Evolutionary conservation across 164 flowering plant genomes (phyloP).

Genomic region (Nymphaea thermarum): DNA sequence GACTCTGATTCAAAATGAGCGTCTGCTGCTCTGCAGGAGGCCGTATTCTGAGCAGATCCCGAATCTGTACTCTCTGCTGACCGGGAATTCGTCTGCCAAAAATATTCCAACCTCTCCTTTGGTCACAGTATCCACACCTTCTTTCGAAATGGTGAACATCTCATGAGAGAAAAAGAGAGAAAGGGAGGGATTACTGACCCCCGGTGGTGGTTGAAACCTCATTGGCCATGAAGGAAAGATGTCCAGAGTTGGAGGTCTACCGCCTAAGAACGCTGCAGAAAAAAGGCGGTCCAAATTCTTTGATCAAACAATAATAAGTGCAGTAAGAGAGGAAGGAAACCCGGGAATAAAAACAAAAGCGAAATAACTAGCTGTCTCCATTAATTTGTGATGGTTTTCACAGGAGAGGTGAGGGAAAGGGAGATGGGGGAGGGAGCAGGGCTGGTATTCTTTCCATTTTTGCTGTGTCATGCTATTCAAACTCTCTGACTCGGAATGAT

Average conservation of each 20-base stretch:
- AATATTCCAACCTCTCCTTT: background rate
- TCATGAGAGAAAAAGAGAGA: background rate
- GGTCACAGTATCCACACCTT: background rate
- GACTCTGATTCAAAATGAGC: conserved; percentile 53
- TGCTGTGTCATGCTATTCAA: conserved; percentile 57
- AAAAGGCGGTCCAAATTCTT: conserved; percentile 10
- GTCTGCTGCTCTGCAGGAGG: conserved; percentile 27
- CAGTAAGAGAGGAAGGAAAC: background rate
- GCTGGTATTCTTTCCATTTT: conserved; percentile 25
- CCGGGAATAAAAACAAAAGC: too few species aligned
- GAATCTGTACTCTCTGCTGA: conserved; percentile 70
- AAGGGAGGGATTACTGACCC: conserved; percentile 20
- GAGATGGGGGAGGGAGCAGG: background rate
- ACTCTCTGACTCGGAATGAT: conserved; percentile 45
- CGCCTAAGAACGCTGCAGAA: conserved; percentile 66
- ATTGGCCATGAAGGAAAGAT: conserved; percentile 98
- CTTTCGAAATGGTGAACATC: background rate
- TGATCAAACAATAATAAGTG: background rate
- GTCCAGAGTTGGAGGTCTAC: conserved; percentile 81
- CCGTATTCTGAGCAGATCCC: conserved; percentile 55
- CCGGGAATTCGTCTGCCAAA: background rate
- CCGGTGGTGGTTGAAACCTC: conserved; percentile 50
- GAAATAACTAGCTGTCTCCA: too few species aligned
- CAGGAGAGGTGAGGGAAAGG: background rate
- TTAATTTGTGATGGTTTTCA: background rate